Percentiles rank a stretch among this genome's conserved stretches.
These are phyloP conservation scores for Elsinoe fawcettii DNA, from an alignment of 2,329 filamentous ascomycete species.

Conservation along the genomic window DNA sequence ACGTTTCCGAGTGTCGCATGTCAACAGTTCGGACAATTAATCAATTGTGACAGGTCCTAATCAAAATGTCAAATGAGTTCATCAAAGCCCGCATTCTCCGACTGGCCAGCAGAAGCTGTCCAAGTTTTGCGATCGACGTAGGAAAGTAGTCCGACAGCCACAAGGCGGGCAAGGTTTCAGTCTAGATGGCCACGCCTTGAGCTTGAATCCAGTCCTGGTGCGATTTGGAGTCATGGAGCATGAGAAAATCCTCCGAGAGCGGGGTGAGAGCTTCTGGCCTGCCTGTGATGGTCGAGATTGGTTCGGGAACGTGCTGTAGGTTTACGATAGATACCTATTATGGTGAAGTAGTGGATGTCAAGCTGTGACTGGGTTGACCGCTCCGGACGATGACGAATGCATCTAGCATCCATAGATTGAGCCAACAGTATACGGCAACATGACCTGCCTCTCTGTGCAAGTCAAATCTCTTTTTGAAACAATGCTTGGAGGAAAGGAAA, in stretches of 20 bases:
- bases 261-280: background rate
- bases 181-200: background rate
- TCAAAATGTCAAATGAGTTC: background rate
- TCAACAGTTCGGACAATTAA: background rate
- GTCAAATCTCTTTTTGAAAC: background rate
- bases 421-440: background rate
- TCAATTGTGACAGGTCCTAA: background rate
- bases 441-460: background rate
- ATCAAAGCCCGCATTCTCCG: background rate
- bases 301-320: background rate
- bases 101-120: background rate
- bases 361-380: background rate
- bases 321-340: background rate
- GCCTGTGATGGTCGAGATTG: background rate
- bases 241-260: conserved; percentile 8
- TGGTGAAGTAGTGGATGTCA: background rate
- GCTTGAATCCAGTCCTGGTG: background rate
- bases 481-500: background rate
- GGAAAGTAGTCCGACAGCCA: background rate
- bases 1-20: background rate
- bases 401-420: background rate
- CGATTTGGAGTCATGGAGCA: background rate
- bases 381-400: background rate
- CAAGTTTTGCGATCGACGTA: background rate
- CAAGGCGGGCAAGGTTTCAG: background rate